Percentiles rank a stretch among this genome's conserved stretches.
Evolutionary conservation across 441 rosid genomes (phyloP).

Genomic region (Daphne laureola): DNA sequence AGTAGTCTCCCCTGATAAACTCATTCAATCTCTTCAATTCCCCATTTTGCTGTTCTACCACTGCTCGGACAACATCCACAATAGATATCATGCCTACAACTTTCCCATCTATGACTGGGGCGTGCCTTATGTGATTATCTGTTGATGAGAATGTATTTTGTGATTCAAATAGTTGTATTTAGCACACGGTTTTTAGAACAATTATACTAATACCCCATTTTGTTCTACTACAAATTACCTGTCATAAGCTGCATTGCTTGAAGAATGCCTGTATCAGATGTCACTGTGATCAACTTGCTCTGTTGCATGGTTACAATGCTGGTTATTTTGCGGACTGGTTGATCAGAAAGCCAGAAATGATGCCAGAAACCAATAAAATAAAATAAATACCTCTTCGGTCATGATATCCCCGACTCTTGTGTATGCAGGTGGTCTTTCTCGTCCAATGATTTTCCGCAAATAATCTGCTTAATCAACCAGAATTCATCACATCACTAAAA

Average conservation of each 20-base stretch:
- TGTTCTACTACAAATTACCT: conserved; percentile 29
- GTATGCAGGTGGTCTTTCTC: conserved; percentile 54
- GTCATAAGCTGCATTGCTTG: conserved; percentile 92
- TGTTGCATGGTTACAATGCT: conserved; percentile 17
- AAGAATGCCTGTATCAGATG: conserved; percentile 60
- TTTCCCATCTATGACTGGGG: conserved; percentile 76
- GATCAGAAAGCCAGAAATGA: neutral
- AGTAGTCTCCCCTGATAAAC: conserved; percentile 69
- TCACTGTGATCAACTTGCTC: conserved; percentile 62
- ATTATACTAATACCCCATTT: too few species aligned
- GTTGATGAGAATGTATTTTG: conserved; percentile 2
- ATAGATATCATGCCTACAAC: conserved; percentile 79
- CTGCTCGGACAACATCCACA: conserved; percentile 67
- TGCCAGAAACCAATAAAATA: conserved; percentile 13
- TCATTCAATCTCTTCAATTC: conserved; percentile 65
- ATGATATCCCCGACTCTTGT: conserved; percentile 79
- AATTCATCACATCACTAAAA: conserved; percentile 8
- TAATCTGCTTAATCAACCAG: conserved; percentile 42
- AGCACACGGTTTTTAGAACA: too few species aligned
- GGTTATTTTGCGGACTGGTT: neutral
- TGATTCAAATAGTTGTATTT: too few species aligned
- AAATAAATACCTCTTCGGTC: conserved; percentile 89
- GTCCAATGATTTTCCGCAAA: conserved; percentile 59
- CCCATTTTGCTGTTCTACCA: conserved; percentile 69
- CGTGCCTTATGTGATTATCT: conserved; percentile 69